phyloP scores from a whole-genome alignment of 2,329 filamentous ascomycete species.

The Diplodia intermedia region DNA sequence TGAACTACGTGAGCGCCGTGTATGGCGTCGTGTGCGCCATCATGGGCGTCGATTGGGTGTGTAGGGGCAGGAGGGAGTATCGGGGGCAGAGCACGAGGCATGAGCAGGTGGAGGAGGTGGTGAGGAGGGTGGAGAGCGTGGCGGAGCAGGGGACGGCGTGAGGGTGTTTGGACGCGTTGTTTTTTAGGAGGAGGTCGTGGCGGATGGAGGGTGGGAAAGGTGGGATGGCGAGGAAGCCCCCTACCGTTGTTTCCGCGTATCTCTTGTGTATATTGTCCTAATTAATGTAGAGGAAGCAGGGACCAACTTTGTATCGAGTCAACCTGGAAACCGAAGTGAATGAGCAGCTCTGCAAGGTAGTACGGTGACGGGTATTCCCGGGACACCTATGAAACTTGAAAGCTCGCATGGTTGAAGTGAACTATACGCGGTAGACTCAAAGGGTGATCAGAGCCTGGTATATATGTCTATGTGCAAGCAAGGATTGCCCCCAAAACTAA shows the following conservation, averaged over 20 bases:
- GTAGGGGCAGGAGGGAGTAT: slow-evolving; percentile 43
- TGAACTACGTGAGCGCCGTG: slow-evolving; percentile 43
- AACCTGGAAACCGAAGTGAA: background rate
- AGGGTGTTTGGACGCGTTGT: background rate
- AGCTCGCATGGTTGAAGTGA: background rate
- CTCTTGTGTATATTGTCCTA: background rate
- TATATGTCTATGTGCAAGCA: background rate
- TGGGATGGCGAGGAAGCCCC: background rate
- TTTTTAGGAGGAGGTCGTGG: background rate
- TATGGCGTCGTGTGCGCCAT: slow-evolving; percentile 40
- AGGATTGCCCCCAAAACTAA: no score
- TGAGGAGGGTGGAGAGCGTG: slow-evolving; percentile 35
- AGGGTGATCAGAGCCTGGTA: background rate
- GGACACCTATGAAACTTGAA: background rate
- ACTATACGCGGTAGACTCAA: background rate
- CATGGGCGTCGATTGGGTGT: slow-evolving; percentile 42
- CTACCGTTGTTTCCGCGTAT: background rate
- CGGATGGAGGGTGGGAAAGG: background rate
- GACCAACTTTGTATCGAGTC: background rate
- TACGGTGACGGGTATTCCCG: background rate
- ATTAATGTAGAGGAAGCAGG: background rate
- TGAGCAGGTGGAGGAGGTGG: slow-evolving; percentile 37
- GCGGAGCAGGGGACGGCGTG: background rate
- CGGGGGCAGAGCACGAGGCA: slow-evolving; percentile 42
- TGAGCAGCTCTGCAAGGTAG: background rate